phyloP scores from a whole-genome alignment of 768 basidiomycete species.

The Solioccasus polychromus region DNA sequence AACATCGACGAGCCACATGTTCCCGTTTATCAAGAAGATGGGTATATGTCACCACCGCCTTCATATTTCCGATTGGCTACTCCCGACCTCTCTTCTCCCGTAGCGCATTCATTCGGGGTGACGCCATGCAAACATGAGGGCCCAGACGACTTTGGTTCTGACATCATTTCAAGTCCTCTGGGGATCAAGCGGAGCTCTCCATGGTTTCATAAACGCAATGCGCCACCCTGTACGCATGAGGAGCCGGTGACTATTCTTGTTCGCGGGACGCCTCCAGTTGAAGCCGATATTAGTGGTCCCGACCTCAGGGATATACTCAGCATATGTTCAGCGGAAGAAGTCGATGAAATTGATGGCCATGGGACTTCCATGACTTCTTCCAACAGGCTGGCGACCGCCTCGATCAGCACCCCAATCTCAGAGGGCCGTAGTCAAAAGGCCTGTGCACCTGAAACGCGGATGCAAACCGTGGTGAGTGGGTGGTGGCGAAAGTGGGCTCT shows the following conservation, averaged over 20 bases:
- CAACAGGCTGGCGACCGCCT: slow-evolving; percentile 31
- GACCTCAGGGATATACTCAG: slow-evolving; percentile 46
- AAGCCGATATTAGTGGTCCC: slow-evolving; percentile 28
- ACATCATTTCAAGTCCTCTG: slow-evolving; percentile 37
- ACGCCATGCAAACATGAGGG: slow-evolving; percentile 7
- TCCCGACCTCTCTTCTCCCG: slow-evolving; percentile 66
- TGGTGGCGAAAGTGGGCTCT: slow-evolving; percentile 53
- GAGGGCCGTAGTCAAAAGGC: slow-evolving; percentile 26
- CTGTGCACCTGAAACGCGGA: slow-evolving; percentile 29
- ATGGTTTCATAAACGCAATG: slow-evolving; percentile 3
- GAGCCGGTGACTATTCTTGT: slow-evolving; percentile 24
- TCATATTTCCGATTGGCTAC: slow-evolving; percentile 49
- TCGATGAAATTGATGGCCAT: slow-evolving; percentile 34
- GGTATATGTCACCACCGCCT: slow-evolving; percentile 73
- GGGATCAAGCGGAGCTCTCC: slow-evolving; percentile 20
- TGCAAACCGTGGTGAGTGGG: slow-evolving; percentile 42
- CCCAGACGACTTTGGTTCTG: slow-evolving; percentile 48
- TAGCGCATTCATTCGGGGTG: slow-evolving; percentile 30
- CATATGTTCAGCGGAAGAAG: slow-evolving; percentile 44
- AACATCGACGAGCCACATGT: slow-evolving; percentile 40
- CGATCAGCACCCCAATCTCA: slow-evolving; percentile 21
- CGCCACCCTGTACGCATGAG: background rate
- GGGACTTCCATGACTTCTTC: slow-evolving; percentile 33
- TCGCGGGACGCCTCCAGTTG: slow-evolving; percentile 22
- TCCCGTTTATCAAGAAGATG: slow-evolving; percentile 70